A percentile compares a stretch with the other conserved stretches of the same genome.
Conservation (phyloP, 2,329 filamentous ascomycete species). For the Cladophialophora psammophila region DNA sequence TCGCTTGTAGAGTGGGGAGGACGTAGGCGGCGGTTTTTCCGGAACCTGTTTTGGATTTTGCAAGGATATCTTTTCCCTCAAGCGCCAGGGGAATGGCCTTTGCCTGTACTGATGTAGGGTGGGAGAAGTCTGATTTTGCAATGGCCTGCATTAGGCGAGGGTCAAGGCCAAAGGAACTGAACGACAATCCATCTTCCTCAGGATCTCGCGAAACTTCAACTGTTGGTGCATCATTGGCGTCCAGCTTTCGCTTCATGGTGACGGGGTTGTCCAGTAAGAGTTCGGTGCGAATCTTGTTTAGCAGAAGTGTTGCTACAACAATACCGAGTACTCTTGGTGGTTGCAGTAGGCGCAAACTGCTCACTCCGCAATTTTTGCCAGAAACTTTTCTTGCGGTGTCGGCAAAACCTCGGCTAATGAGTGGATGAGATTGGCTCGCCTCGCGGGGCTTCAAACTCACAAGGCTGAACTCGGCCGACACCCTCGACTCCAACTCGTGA, state of each 20-base stretch:
- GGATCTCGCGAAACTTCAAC: constrained; percentile 41
- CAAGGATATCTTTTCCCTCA: constrained; percentile 86
- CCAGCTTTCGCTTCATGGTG: constrained; percentile 60
- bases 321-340: not conserved
- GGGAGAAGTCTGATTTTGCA: constrained; percentile 80
- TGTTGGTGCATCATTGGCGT: constrained; percentile 56
- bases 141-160: constrained; percentile 85
- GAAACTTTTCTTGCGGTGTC: constrained; percentile 15
- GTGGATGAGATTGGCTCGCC: not conserved
- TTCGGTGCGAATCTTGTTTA: not conserved
- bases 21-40: constrained; percentile 98
- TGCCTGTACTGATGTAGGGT: constrained; percentile 87
- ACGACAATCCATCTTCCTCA: constrained; percentile 58
- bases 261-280: not conserved
- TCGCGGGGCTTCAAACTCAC: not conserved
- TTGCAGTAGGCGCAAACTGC: not conserved
- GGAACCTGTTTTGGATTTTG: constrained; percentile 91
- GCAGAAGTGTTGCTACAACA: not conserved
- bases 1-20: constrained; percentile 83
- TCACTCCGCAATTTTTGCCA: not conserved
- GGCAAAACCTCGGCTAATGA: constrained; percentile 10
- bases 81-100: constrained; percentile 87
- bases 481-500: not conserved
- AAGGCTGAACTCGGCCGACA: not conserved
- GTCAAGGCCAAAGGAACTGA: constrained; percentile 81